Base-by-base conservation (phyloP, 192 early-diverging fungal species). In the Oehlia diaphana region DNA sequence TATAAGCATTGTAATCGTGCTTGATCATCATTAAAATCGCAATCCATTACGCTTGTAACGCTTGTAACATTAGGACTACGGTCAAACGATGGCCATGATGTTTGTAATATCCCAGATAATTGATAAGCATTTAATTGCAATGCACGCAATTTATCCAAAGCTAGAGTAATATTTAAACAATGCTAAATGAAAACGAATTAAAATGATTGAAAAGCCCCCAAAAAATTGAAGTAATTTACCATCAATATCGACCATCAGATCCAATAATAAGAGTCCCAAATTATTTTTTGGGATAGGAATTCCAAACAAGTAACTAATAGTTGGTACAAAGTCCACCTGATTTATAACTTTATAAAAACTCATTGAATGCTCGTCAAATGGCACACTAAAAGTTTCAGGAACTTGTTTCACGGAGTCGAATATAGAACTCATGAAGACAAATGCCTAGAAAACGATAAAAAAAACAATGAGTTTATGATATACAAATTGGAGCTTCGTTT, bases 281-380 rank as follows among this genome's bases (percentile, higher is more conserved):
- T 91, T 99, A 80, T 96, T 96, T 82, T 93, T 97, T 26, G 98
- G 98, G 49, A 98, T 95, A 0, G 96, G 96, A 9, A 96, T 85
- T 13, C 95, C 95, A 75, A 99, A 83, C 31, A 94, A 79, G 42
- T 93, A 80, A 14, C 94, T 83, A 16, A 99, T 78, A 0, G 96
- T 98, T 10, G 97, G 91, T 0, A 97, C 95, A 33, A 98, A 70
- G 80, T 99, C 98, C 13, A 97, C 92, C 81, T 99, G 98, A 28
- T 91, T 88, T 13, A 97, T 82, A 4, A 83, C 77, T 35, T 75
- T 85, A 65, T 94, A 93, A 7, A 76, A 83, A n/a, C 75, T 92
- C 86, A 81, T 89, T 23, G 71, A 83, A 61, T 16, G 82, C 21
- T 12, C 44, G 63, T 39, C 78, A 81, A 83, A 78, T 81, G 58